Percentiles rank a stretch among this genome's conserved stretches.
phyloP scores from a whole-genome alignment of 495 filamentous ascomycete genomes.

The Halenospora varia region DNA sequence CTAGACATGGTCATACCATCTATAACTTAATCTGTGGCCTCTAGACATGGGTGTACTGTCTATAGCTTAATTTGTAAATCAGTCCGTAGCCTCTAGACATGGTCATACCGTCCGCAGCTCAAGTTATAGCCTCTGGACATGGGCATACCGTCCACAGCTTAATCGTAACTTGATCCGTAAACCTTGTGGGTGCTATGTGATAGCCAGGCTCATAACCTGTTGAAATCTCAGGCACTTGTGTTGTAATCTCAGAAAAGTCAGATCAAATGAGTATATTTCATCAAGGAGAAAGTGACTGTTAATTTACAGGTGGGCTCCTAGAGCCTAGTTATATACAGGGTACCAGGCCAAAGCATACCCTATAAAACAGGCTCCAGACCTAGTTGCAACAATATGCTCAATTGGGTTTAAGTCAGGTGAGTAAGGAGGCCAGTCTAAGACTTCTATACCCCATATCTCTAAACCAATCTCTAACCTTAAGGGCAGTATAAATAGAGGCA shows the following conservation, averaged over 20 bases:
- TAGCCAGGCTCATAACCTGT: background rate
- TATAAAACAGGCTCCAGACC: too few species aligned
- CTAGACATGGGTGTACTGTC: background rate
- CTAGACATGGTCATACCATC: background rate
- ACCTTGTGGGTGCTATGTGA: background rate
- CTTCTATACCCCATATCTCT: background rate
- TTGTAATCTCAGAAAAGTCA: too few species aligned
- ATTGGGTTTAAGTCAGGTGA: slow-evolving; percentile 6
- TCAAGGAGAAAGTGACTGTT: background rate
- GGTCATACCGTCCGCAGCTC: background rate
- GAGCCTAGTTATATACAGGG: background rate
- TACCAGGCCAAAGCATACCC: background rate
- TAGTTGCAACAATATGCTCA: too few species aligned
- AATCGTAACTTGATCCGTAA: background rate
- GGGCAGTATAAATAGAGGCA: background rate
- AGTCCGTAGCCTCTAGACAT: background rate
- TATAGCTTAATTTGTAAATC: background rate
- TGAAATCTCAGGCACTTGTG: background rate
- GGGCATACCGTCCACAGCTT: background rate
- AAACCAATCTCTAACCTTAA: slow-evolving; percentile 4
- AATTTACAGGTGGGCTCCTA: background rate
- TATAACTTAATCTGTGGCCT: background rate
- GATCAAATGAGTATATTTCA: background rate
- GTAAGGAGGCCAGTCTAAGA: background rate
- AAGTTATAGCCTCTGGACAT: background rate